Evolutionary conservation across 768 basidiomycete genomes (phyloP).

Genomic region (Hygrocybe punicea): DNA sequence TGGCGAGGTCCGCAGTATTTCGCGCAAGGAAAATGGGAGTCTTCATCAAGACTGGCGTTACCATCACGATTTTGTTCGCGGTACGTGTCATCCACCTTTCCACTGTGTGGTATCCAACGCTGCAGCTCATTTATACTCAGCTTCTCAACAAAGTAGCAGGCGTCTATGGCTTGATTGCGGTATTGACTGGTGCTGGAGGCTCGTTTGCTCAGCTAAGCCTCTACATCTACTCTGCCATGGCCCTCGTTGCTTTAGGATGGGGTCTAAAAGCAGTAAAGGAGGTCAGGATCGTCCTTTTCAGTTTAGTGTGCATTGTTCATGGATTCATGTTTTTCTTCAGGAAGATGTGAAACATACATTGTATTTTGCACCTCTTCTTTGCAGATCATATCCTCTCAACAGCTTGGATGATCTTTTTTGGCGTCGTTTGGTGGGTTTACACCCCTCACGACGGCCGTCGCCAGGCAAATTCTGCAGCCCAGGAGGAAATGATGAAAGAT

Average conservation of each 20-base stretch:
- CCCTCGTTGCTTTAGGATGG: conserved; percentile 79
- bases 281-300: conserved; percentile 44
- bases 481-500: conserved; percentile 74
- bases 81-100: conserved; percentile 41
- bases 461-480: conserved; percentile 80
- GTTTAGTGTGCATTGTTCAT: conserved; percentile 6
- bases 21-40: conserved; percentile 23
- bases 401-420: conserved; percentile 89
- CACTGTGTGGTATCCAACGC: neutral
- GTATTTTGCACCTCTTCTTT: conserved; percentile 88
- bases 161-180: conserved; percentile 91
- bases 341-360: conserved; percentile 83
- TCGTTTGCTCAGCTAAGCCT: conserved; percentile 88
- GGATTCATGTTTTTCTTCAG: conserved; percentile 43
- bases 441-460: conserved; percentile 87
- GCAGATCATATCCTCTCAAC: conserved; percentile 90
- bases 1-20: conserved; percentile 34
- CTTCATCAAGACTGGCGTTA: conserved; percentile 88
- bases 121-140: conserved; percentile 33
- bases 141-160: conserved; percentile 97
- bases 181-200: conserved; percentile 87
- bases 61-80: conserved; percentile 82
- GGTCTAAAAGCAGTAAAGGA: conserved; percentile 82
- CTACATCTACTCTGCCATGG: conserved; percentile 88
- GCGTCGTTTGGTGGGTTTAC: conserved; percentile 85